Base-by-base conservation (phyloP, 2,329 filamentous ascomycete genomes). In the Colletotrichum tabaci region DNA sequence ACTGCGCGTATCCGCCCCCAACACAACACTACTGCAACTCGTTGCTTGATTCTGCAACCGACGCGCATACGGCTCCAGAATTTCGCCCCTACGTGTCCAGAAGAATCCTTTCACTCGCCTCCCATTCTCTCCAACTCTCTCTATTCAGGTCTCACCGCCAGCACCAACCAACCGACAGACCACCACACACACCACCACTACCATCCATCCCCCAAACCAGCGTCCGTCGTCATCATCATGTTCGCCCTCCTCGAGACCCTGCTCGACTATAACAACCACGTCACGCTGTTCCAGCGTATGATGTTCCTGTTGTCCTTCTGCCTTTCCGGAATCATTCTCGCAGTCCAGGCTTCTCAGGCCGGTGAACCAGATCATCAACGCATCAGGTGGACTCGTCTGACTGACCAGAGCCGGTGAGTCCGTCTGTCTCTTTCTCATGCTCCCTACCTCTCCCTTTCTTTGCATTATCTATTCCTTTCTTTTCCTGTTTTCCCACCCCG, bases 331-430 rank as follows among this genome's bases (percentile, higher is more conserved):
- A 66, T 77, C 46, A 52, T 77, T 23, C 58, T 77, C 50, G 72
- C 71, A n/a, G 66, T 74, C 18, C 75, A 77, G 62, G 47, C 69
- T 9, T 76, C 75, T 5, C 75, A 76, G 61, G 58, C 66, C 35
- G 65, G 73, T 21, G 73, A 74, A 18, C 63, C 62, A 23, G 61
- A 72, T 12, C 55, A 60, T 15, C 35, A 46, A 10, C 74, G 74
- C 52, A 61, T 74, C 21, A 57, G 61, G 40, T 76, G 75, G 74
- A 67, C 74, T 49, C 71, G 67, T 23, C 61, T 76, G 57, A 76
- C 67, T 13, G 47, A 73, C 42, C 50, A 71, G 13, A 73, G 67
- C n/a, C 74, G 70, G 74, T 75, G 21, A 68, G 74, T 46, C 35
- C 60, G 2, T 1, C 8, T 55, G 16, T n/a, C 12, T 30, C n/a